Base-by-base conservation (phyloP, 257 asterid species). In the Orobanche coerulescens region DNA sequence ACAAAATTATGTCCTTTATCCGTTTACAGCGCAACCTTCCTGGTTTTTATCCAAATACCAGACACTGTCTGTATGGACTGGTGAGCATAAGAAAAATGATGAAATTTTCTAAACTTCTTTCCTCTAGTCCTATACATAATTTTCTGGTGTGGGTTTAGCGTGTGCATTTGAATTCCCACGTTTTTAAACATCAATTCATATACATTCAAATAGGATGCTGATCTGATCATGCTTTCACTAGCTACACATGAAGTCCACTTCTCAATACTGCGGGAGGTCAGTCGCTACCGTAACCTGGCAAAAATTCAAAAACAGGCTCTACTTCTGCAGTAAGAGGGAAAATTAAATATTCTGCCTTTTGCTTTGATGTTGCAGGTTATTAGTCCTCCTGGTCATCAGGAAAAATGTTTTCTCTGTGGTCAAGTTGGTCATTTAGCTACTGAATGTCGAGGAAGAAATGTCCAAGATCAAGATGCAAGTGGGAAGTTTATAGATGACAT, bases 221-320 rank as follows among this genome's bases (percentile, higher is more conserved):
- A 92, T 79, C 84, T 88, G 74, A 92, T 92, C 76, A 92, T 92
- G 97, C 84, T 92, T 36, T 69, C 98, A 70, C 80, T 92, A 36
- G 97, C 98, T 71, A 92, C 98, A 28, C 97, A 92, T 77, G 97
- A 92, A 82, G 80, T 92, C 53, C 94, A 88, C 72, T 92, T 92
- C 82, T 86, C 93, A 44, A 86, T 92, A 68, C 64, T 92, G 78
- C 84, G 98, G 80, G 98, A 92, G 97, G 98, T 92, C 20, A 54
- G 94, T 73, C 28, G 62, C 65, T 61, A 15, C 46, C 42, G 59
- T 49, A 66, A 61, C 65, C 53, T 66, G 49, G 67, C 39, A 31
- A 28, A 23, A 42, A 4, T 60, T 63, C 26, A 69, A 47, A 15
- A 16, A 14, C 25, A 49, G 42, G 26, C 26, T 63, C 53, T 52